Conservation (phyloP, 306 rosid species). For the Lathyrus tuberosus region DNA sequence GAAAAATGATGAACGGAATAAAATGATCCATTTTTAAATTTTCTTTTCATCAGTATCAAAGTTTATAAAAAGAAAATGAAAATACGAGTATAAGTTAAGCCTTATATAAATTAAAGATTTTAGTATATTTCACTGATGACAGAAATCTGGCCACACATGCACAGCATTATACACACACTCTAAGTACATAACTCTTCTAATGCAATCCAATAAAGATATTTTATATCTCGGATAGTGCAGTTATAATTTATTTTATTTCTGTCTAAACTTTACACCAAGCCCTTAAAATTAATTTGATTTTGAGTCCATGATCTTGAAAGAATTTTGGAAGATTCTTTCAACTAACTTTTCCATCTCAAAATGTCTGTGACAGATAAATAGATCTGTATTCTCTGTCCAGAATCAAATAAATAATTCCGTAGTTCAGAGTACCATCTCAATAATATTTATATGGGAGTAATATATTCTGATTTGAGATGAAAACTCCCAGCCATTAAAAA, state of each 20-base stretch:
- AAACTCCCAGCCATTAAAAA: not conserved
- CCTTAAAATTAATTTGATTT: not conserved
- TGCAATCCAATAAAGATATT: slow-evolving; percentile 5
- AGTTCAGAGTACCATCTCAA: slow-evolving; percentile 12
- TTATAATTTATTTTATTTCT: not conserved
- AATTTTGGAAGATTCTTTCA: slow-evolving; percentile 52
- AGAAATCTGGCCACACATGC: not conserved
- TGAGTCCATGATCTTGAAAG: slow-evolving; percentile 36
- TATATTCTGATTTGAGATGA: too few species aligned
- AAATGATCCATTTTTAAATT: too few species aligned
- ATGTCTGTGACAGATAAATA: slow-evolving; percentile 31
- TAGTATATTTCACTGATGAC: not conserved
- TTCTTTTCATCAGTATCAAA: too few species aligned
- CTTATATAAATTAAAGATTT: too few species aligned
- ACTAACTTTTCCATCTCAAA: slow-evolving; percentile 28
- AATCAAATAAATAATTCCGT: not conserved
- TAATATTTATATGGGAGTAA: not conserved
- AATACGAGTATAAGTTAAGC: too few species aligned
- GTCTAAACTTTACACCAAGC: not conserved
- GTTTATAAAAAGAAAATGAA: too few species aligned
- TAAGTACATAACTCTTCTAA: not conserved
- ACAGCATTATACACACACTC: not conserved
- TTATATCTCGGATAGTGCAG: not conserved
- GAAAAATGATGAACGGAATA: too few species aligned
- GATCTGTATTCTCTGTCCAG: slow-evolving; percentile 14